Percentiles rank a stretch among this genome's conserved stretches.
phyloP scores from a whole-genome alignment of 768 basidiomycete genomes.

The Mycena vulgaris region DNA sequence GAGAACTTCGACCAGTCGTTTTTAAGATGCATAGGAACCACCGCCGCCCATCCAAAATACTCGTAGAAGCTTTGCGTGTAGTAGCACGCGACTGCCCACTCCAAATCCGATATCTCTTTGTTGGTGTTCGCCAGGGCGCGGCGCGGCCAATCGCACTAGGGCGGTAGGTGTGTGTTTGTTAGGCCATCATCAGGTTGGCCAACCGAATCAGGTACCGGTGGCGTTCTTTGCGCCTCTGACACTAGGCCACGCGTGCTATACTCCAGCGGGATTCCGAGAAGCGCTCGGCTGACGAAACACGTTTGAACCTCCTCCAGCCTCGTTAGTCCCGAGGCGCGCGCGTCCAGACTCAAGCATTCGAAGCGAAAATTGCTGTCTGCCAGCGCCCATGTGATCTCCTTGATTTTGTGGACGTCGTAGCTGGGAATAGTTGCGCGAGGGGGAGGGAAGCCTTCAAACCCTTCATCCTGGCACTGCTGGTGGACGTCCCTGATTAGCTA shows the following conservation, averaged over 20 bases:
- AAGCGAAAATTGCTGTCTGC: too few species aligned
- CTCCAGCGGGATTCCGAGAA: not conserved
- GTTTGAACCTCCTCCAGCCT: not conserved
- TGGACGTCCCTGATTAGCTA: too few species aligned
- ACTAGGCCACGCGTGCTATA: not conserved
- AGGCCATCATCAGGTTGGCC: constrained; percentile 3
- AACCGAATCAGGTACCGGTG: constrained; percentile 1
- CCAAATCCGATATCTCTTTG: not conserved
- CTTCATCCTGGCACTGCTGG: too few species aligned
- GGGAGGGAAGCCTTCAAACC: too few species aligned
- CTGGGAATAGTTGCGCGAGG: too few species aligned
- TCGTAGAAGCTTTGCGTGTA: too few species aligned
- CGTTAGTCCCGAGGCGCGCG: not conserved
- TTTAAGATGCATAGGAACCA: constrained; percentile 11
- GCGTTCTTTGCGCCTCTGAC: not conserved
- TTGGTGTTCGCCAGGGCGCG: not conserved
- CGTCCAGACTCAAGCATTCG: not conserved
- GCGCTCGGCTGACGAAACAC: constrained; percentile 9
- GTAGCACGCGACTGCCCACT: constrained; percentile 1
- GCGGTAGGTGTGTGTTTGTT: not conserved
- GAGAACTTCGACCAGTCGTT: too few species aligned
- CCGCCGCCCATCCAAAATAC: constrained; percentile 7
- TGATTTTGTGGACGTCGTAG: too few species aligned
- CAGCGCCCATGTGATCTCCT: too few species aligned
- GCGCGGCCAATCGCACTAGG: not conserved